A percentile compares a stretch with the other conserved stretches of the same genome.
phyloP scores from a whole-genome alignment of 2,329 filamentous ascomycete species.

The Paraphaeosphaeria sporulosa region DNA sequence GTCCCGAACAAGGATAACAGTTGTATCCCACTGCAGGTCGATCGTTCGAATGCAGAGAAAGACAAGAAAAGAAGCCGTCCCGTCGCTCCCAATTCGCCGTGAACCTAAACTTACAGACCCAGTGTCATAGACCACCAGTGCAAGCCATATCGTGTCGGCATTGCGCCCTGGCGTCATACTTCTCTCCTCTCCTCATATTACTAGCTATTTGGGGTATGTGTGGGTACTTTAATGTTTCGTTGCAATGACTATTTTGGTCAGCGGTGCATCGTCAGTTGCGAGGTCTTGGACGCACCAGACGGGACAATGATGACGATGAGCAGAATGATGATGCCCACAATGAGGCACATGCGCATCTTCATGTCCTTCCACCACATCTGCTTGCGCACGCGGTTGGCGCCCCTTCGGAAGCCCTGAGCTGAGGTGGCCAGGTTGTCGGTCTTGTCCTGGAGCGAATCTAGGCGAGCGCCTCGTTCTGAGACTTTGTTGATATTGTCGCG shows the following conservation, averaged over 20 bases:
- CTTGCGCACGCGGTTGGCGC: conserved; percentile 89
- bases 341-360: conserved; percentile 99
- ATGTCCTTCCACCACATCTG: conserved; percentile 99
- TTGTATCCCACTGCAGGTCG: conserved; percentile 34
- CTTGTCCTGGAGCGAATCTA: conserved; percentile 91
- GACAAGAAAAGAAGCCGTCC: conserved; percentile 42
- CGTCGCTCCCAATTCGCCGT: conserved; percentile 47
- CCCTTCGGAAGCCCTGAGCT: conserved; percentile 93
- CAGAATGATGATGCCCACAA: conserved; percentile 88
- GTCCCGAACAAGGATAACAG: conserved; percentile 23
- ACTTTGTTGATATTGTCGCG: conserved; percentile 97
- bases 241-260: conserved; percentile 33
- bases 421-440: conserved; percentile 91
- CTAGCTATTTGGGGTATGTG: conserved; percentile 39
- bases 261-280: background rate
- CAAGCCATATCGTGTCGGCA: conserved; percentile 33
- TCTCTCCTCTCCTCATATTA: conserved; percentile 28
- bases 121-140: conserved; percentile 32
- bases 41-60: conserved; percentile 45
- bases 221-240: conserved; percentile 34
- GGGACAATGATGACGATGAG: conserved; percentile 95
- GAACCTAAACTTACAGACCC: conserved; percentile 43
- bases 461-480: conserved; percentile 86
- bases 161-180: conserved; percentile 27
- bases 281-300: conserved; percentile 68